phyloP scores from a whole-genome alignment of 225 moss, liverwort and hornwort species.

The Pleurozium schreberi region DNA sequence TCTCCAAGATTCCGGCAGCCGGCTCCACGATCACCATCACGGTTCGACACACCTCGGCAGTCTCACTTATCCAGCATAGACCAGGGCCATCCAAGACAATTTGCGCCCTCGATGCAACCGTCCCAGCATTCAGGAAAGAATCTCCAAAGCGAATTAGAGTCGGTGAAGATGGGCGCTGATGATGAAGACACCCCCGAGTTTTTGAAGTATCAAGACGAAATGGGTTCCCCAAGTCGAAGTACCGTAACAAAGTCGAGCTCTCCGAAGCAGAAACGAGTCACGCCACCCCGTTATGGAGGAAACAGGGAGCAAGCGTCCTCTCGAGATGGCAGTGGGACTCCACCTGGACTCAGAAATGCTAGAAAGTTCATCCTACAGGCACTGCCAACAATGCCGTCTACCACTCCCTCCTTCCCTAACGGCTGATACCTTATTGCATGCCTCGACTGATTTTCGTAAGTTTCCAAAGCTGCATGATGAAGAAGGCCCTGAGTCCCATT shows the following conservation, averaged over 20 bases:
- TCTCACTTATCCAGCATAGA: slow-evolving; percentile 7
- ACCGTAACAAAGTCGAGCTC: slow-evolving; percentile 72
- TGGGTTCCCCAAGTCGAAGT: slow-evolving; percentile 43
- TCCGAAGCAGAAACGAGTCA: slow-evolving; percentile 86
- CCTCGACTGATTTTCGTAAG: not conserved
- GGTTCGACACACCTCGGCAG: slow-evolving; percentile 29
- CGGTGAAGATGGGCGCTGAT: slow-evolving; percentile 10
- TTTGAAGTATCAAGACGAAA: slow-evolving; percentile 50
- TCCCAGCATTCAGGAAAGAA: slow-evolving; percentile 21
- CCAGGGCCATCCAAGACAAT: slow-evolving; percentile 5
- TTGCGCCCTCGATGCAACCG: slow-evolving; percentile 5
- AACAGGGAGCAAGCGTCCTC: slow-evolving; percentile 23
- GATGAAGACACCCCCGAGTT: slow-evolving; percentile 34
- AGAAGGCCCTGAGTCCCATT: slow-evolving; percentile 7
- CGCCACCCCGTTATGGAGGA: slow-evolving; percentile 64
- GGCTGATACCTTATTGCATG: not conserved
- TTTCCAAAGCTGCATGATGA: not conserved
- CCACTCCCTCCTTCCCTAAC: slow-evolving; percentile 24
- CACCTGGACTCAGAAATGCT: slow-evolving; percentile 55
- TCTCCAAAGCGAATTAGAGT: slow-evolving; percentile 26
- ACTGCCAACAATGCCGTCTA: slow-evolving; percentile 45
- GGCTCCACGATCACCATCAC: slow-evolving; percentile 30
- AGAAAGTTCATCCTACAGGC: slow-evolving; percentile 87
- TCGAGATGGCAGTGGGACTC: slow-evolving; percentile 26
- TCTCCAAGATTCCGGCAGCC: slow-evolving; percentile 41